Evolutionary conservation across 1,139 yeast genomes (phyloP), one percentile per base, ranked within the genome.

Genomic region (Yamadazyma aaseri): DNA sequence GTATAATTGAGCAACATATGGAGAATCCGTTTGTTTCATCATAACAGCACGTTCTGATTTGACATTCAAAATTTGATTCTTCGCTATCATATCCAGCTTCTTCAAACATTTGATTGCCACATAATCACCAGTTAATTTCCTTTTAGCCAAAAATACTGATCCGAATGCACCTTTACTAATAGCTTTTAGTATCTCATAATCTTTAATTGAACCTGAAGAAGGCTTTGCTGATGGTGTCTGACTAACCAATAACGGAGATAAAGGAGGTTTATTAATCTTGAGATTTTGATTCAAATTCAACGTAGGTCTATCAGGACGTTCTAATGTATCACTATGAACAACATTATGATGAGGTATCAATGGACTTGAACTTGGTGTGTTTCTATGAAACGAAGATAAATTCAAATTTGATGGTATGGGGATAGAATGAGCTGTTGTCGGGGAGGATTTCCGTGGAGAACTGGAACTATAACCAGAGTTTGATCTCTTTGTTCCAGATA

Each of bases 91-190:
- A 57, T 92, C 98, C 5, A 95, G 76, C 57, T 94, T 94, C 47
- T 83, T 86, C 43, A 94, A 65, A n/a, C 90, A 94, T 56, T 94
- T 94, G 41, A 94, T 89, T 1, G 99, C 98, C 47, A 86, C 94
- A 55, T 89, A 86, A 44, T 94, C 98, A 2, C 97, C 97, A 0
- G 97, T 92, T 10, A 84, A 59, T 48, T 79, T 82, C 47, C 94
- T 75, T 44, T 82, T 78, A 0, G 96, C 92, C 12, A 94, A 65
- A 54, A 81, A 92, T 1, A 94, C 99, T 26, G 95, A 84, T 0
- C 98, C 98, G 67, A 90, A 94, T 0, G 99, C 98, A 20, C 99
- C 99, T 53, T 87, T 86, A 53, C 96, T 86, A 34, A 94, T 89
- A 0, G 98, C 96, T 53, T 89, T 89, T 38, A 94, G 67, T 22